phyloP scores from a whole-genome alignment of 2,329 filamentous ascomycete species.

The Trichoderma oligosporum region DNA sequence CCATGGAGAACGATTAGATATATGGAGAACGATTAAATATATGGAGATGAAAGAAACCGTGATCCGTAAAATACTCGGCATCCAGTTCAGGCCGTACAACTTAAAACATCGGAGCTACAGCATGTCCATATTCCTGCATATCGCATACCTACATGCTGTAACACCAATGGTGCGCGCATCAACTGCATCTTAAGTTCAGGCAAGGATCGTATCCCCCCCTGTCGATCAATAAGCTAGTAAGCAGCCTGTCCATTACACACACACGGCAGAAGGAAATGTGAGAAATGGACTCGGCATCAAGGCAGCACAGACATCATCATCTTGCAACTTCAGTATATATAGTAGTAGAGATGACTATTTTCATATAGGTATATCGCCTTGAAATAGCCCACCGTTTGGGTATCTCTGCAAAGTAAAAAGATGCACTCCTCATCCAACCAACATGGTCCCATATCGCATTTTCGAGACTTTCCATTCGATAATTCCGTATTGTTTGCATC shows the following conservation, averaged over 20 bases:
- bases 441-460: not conserved
- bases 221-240: too few relatives aligned
- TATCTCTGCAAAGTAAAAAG: constrained; percentile 8
- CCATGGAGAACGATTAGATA: not conserved
- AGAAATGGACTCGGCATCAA: not conserved
- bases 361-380: not conserved
- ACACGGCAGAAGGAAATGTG: not conserved
- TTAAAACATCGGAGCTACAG: not conserved
- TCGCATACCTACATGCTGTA: too few relatives aligned
- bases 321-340: not conserved
- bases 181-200: too few relatives aligned
- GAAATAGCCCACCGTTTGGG: constrained; percentile 3
- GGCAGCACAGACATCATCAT: too few relatives aligned
- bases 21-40: not conserved
- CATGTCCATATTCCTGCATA: not conserved
- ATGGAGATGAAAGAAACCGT: not conserved
- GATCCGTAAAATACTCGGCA: not conserved
- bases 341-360: not conserved
- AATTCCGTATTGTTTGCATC: not conserved
- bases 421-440: not conserved
- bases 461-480: not conserved
- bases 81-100: not conserved
- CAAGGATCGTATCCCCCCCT: too few relatives aligned
- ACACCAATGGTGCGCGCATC: too few relatives aligned
- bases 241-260: not conserved